These are phyloP conservation scores for Planoprotostelium fungivorum DNA, from an alignment of 78 protist species.

Conservation along the genomic window DNA sequence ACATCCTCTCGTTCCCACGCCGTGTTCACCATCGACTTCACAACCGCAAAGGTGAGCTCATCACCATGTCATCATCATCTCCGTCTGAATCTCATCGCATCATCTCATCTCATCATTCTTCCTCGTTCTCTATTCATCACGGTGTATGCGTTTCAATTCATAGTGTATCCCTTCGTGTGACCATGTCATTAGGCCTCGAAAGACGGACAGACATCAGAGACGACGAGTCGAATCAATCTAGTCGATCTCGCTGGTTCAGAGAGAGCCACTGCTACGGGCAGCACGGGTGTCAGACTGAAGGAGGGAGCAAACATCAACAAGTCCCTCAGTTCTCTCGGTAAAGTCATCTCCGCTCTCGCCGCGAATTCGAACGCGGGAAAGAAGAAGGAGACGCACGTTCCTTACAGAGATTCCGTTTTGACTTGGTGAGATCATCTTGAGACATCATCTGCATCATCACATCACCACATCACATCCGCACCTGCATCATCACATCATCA, in stretches of 20 bases:
- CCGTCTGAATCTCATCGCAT: background rate
- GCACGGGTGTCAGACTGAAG: constrained; percentile 72
- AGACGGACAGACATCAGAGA: constrained; percentile 14
- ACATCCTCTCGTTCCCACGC: constrained; percentile 81
- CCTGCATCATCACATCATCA: no score
- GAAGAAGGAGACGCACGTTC: constrained; percentile 67
- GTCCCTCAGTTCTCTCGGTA: constrained; percentile 79
- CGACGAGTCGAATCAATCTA: constrained; percentile 46
- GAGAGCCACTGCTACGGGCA: constrained; percentile 71
- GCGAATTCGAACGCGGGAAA: constrained; percentile 45
- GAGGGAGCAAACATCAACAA: constrained; percentile 77
- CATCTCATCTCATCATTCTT: background rate
- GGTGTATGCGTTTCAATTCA: no score
- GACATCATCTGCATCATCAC: no score
- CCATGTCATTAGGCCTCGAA: no score
- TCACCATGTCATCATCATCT: background rate
- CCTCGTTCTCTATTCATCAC: no score
- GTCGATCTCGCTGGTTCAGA: constrained; percentile 86
- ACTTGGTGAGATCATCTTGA: constrained; percentile 74
- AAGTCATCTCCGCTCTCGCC: constrained; percentile 77
- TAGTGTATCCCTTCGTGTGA: no score
- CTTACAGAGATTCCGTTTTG: constrained; percentile 91
- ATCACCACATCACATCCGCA: no score
- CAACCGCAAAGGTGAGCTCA: constrained; percentile 11
- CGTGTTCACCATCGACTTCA: constrained; percentile 74